A percentile compares a stretch with the other conserved stretches of the same genome.
Conservation (phyloP, 768 basidiomycete species). For the Dioszegia aurantiaca region DNA sequence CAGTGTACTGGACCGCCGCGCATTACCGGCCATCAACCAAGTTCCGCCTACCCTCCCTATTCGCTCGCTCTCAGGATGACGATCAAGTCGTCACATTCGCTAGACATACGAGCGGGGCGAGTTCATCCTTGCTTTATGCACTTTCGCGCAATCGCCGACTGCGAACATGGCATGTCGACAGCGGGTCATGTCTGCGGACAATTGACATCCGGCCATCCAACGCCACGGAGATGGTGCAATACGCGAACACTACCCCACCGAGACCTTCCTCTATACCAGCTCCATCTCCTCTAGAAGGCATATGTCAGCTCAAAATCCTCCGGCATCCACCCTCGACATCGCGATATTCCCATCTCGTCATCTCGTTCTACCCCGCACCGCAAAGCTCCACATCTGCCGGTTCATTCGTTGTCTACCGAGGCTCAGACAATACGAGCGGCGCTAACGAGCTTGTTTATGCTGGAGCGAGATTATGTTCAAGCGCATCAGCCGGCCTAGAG, state of each 20-base stretch:
- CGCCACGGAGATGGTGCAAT: conserved; percentile 11
- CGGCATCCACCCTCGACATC: conserved; percentile 34
- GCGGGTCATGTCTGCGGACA: conserved; percentile 66
- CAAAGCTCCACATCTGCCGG: conserved; percentile 68
- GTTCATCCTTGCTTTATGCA: conserved; percentile 58
- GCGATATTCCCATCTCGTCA: conserved; percentile 59
- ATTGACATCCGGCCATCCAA: conserved; percentile 50
- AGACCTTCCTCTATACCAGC: neutral
- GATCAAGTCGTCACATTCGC: conserved; percentile 39
- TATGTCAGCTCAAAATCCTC: conserved; percentile 66
- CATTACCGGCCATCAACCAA: conserved; percentile 35
- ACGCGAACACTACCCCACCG: neutral
- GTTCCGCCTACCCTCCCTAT: conserved; percentile 39
- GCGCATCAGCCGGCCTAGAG: conserved; percentile 49
- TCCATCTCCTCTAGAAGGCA: conserved; percentile 29
- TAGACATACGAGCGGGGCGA: conserved; percentile 14
- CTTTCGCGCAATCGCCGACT: conserved; percentile 82
- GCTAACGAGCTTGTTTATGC: conserved; percentile 24
- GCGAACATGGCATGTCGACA: conserved; percentile 71
- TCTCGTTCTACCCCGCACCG: conserved; percentile 71
- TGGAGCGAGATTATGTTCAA: conserved; percentile 27
- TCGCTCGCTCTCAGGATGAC: conserved; percentile 28
- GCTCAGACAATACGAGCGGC: conserved; percentile 20
- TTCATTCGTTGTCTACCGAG: conserved; percentile 64
- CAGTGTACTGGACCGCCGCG: conserved; percentile 29